A percentile compares a stretch with the other conserved stretches of the same genome.
Evolutionary conservation across 140 eudicot species (phyloP).

Genomic region (Eryngium alpinum): DNA sequence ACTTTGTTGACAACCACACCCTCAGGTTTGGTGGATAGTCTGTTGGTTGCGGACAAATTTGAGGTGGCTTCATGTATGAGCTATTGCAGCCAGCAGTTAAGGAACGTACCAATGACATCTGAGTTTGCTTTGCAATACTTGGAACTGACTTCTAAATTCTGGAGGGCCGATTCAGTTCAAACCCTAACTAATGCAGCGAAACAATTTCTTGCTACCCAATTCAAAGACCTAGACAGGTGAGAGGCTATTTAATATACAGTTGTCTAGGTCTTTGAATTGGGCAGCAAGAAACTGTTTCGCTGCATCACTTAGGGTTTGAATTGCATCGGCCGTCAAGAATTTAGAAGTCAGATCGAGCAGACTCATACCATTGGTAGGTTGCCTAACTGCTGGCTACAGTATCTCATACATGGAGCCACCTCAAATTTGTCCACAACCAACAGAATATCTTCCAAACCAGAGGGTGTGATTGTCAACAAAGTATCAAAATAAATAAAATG

Average conservation of each 20-base stretch:
- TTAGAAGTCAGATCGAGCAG: slow-evolving; percentile 65
- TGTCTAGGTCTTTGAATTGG: slow-evolving; percentile 54
- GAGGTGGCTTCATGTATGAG: slow-evolving; percentile 76
- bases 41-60: slow-evolving; percentile 68
- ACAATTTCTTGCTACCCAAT: slow-evolving; percentile 45
- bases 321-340: slow-evolving; percentile 43
- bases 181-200: slow-evolving; percentile 59
- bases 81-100: slow-evolving; percentile 45
- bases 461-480: slow-evolving; percentile 33
- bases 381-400: slow-evolving; percentile 45
- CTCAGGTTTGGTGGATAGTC: slow-evolving; percentile 48
- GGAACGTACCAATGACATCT: slow-evolving; percentile 47
- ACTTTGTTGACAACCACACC: slow-evolving; percentile 37
- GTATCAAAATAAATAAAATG: slow-evolving; percentile 54
- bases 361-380: slow-evolving; percentile 52
- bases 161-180: slow-evolving; percentile 49
- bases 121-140: slow-evolving; percentile 55
- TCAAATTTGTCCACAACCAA: slow-evolving; percentile 69
- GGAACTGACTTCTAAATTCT: slow-evolving; percentile 51
- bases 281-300: slow-evolving; percentile 55
- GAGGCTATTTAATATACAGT: slow-evolving; percentile 10
- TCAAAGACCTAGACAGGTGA: slow-evolving; percentile 63
- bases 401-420: slow-evolving; percentile 72
- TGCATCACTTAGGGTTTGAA: slow-evolving; percentile 49
- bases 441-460: slow-evolving; percentile 53